Percentiles rank a stretch among this genome's conserved stretches.
phyloP scores from a whole-genome alignment of 139 green algal genomes.

The Auxenochlorella protothecoides region DNA sequence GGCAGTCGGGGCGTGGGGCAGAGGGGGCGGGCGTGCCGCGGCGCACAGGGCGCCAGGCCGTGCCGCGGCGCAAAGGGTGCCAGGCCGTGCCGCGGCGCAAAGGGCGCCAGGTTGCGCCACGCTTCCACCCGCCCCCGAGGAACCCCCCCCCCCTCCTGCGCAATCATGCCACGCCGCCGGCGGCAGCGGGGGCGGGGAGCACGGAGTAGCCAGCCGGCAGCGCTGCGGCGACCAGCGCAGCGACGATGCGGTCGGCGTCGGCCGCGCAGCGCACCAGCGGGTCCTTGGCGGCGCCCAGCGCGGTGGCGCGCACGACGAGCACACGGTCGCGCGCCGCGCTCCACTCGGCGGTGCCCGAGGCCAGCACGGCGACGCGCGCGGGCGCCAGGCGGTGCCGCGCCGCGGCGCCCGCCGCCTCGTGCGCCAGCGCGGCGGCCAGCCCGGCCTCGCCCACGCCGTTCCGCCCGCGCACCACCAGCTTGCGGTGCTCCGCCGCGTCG shows the following conservation, averaged over 20 bases:
- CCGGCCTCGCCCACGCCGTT: conserved; percentile 46
- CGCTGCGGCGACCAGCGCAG: neutral
- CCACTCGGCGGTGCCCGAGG: conserved; percentile 54
- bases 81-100: too few relatives aligned
- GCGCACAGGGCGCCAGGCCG: too few relatives aligned
- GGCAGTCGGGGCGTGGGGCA: too few relatives aligned
- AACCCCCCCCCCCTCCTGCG: too few relatives aligned
- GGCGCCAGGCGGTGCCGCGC: conserved; percentile 18
- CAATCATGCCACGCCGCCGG: too few relatives aligned
- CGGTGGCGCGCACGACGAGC: neutral
- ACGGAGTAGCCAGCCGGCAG: too few relatives aligned
- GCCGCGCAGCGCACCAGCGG: neutral
- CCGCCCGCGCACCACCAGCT: conserved; percentile 51
- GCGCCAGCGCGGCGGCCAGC: conserved; percentile 6
- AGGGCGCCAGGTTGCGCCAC: too few relatives aligned
- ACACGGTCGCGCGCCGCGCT: conserved; percentile 30
- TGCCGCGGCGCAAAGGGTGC: too few relatives aligned
- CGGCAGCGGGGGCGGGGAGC: too few relatives aligned
- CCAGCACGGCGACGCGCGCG: conserved; percentile 38
- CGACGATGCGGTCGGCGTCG: neutral
- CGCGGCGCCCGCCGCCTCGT: conserved; percentile 11
- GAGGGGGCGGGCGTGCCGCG: too few relatives aligned
- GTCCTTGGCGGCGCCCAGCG: neutral
- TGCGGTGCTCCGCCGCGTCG: conserved; percentile 33
- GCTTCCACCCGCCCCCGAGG: too few relatives aligned